Conservation (phyloP, 345 rosid species). For the Camelina hispida region DNA sequence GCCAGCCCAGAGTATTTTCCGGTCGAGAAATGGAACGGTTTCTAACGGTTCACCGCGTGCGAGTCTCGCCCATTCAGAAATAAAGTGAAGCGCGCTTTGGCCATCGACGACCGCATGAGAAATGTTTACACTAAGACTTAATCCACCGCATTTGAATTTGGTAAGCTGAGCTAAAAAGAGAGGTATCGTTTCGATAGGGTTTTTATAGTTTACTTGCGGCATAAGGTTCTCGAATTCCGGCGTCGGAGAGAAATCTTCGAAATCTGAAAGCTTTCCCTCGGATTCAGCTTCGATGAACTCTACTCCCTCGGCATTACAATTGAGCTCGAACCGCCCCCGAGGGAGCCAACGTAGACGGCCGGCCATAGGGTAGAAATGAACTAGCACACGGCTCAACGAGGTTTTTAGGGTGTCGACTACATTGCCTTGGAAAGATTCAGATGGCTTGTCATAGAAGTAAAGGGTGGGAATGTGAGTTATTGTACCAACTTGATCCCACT, state of each 20-base stretch:
- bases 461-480: slow-evolving; percentile 67
- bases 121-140: slow-evolving; percentile 50
- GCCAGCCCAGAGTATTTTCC: slow-evolving; percentile 50
- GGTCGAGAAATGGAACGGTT: slow-evolving; percentile 48
- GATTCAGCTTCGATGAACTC: slow-evolving; percentile 54
- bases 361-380: slow-evolving; percentile 63
- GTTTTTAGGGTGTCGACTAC: slow-evolving; percentile 44
- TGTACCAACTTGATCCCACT: slow-evolving; percentile 61
- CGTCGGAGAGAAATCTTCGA: slow-evolving; percentile 49
- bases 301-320: slow-evolving; percentile 55
- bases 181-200: slow-evolving; percentile 54
- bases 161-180: slow-evolving; percentile 58
- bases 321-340: slow-evolving; percentile 53
- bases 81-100: slow-evolving; percentile 58
- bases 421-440: slow-evolving; percentile 37
- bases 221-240: slow-evolving; percentile 47
- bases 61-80: slow-evolving; percentile 60
- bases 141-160: slow-evolving; percentile 59
- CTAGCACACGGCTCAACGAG: slow-evolving; percentile 51
- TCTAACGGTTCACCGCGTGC: slow-evolving; percentile 49
- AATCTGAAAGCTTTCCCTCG: slow-evolving; percentile 42
- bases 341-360: slow-evolving; percentile 64
- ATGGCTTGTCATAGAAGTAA: slow-evolving; percentile 56
- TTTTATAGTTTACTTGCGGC: slow-evolving; percentile 52
- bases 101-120: slow-evolving; percentile 69